Evolutionary conservation across 2,329 filamentous ascomycete species (phyloP).

Genomic region (Phyllosticta ampelicida): DNA sequence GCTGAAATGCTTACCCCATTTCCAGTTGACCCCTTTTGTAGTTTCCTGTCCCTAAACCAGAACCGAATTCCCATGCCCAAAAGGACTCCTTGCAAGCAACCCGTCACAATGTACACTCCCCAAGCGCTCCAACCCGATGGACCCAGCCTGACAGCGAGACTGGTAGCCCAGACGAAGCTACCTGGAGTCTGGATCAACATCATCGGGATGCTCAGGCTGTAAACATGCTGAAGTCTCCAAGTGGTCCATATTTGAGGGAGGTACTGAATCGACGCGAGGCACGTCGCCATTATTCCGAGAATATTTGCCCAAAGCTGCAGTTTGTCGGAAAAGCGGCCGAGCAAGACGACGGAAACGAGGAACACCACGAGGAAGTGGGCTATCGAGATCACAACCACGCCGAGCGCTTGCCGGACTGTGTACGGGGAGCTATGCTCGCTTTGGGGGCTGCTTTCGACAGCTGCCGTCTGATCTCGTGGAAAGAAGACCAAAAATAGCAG

Average conservation of each 20-base stretch:
- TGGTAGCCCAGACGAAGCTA: slow-evolving; percentile 78
- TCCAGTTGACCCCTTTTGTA: not conserved
- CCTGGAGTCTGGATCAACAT: slow-evolving; percentile 98
- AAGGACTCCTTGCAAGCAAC: slow-evolving; percentile 70
- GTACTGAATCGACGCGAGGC: slow-evolving; percentile 80
- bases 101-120: slow-evolving; percentile 83
- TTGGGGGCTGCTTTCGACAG: slow-evolving; percentile 12
- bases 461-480: slow-evolving; percentile 34
- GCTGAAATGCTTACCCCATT: not conserved
- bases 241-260: slow-evolving; percentile 93
- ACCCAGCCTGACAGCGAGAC: slow-evolving; percentile 69
- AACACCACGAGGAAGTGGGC: slow-evolving; percentile 66
- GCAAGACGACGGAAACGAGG: slow-evolving; percentile 51
- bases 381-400: slow-evolving; percentile 62
- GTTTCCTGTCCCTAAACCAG: slow-evolving; percentile 40
- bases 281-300: slow-evolving; percentile 67
- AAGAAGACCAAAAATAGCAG: slow-evolving; percentile 94
- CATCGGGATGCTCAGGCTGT: slow-evolving; percentile 89
- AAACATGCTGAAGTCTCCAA: slow-evolving; percentile 71
- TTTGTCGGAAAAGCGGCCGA: slow-evolving; percentile 52
- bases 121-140: slow-evolving; percentile 87
- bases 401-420: slow-evolving; percentile 67
- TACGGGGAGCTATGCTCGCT: slow-evolving; percentile 23
- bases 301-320: slow-evolving; percentile 75
- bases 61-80: slow-evolving; percentile 74